Conservation (phyloP, 495 filamentous ascomycete genomes). For the Cairneyella variabilis region DNA sequence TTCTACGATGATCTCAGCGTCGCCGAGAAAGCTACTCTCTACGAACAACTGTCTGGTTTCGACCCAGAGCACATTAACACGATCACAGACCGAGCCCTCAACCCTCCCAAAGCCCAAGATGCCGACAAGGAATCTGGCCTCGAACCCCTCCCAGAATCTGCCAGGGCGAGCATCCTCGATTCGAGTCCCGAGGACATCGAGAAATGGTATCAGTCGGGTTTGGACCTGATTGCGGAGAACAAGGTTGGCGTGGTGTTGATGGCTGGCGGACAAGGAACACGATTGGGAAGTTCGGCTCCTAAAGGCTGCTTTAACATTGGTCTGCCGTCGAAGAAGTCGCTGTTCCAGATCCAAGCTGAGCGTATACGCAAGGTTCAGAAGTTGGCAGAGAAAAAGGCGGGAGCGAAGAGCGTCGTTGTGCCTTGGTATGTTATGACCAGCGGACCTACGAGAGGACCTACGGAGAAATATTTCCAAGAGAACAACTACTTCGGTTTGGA, state of each 20-base stretch:
- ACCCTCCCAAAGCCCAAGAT: slow-evolving; percentile 62
- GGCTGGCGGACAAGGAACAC: slow-evolving; percentile 95
- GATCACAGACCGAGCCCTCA: slow-evolving; percentile 73
- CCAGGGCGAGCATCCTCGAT: slow-evolving; percentile 87
- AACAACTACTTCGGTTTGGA: slow-evolving; percentile 86
- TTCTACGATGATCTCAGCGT: slow-evolving; percentile 78
- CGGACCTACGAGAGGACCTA: slow-evolving; percentile 88
- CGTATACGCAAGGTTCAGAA: slow-evolving; percentile 83
- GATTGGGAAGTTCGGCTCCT: slow-evolving; percentile 88
- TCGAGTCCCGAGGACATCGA: slow-evolving; percentile 75
- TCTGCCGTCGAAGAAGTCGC: slow-evolving; percentile 83
- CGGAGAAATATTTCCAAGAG: slow-evolving; percentile 87
- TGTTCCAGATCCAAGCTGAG: slow-evolving; percentile 97
- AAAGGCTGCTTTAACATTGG: slow-evolving; percentile 98
- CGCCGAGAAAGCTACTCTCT: slow-evolving; percentile 73
- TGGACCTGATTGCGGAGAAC: slow-evolving; percentile 81
- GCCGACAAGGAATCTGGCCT: slow-evolving; percentile 54
- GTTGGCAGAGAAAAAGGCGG: slow-evolving; percentile 69
- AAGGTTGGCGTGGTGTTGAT: slow-evolving; percentile 95
- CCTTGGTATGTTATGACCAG: slow-evolving; percentile 99
- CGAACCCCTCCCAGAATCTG: slow-evolving; percentile 87
- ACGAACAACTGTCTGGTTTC: slow-evolving; percentile 74
- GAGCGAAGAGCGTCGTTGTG: slow-evolving; percentile 59
- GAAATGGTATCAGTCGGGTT: slow-evolving; percentile 78
- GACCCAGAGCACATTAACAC: slow-evolving; percentile 80